A percentile compares a stretch with the other conserved stretches of the same genome.
phyloP scores from a whole-genome alignment of 345 rosid genomes.

The Crucihimalaya himalaica region DNA sequence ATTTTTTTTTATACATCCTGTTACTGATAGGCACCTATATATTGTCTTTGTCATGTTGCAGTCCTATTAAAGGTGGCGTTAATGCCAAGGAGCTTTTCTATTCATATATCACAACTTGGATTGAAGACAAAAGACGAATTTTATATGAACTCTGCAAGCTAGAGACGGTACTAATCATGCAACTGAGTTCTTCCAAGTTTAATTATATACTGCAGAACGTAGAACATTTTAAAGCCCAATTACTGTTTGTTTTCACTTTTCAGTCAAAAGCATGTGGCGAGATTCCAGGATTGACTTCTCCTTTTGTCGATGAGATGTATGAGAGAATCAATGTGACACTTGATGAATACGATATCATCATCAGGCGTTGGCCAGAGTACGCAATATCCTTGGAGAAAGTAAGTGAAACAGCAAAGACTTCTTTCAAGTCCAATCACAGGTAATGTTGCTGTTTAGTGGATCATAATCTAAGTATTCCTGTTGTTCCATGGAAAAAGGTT shows the following conservation, averaged over 20 bases:
- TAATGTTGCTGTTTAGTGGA: not conserved
- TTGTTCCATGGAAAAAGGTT: slow-evolving; percentile 55
- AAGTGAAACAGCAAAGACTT: slow-evolving; percentile 30
- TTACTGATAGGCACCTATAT: slow-evolving; percentile 24
- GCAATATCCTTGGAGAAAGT: slow-evolving; percentile 80
- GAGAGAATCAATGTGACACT: slow-evolving; percentile 66
- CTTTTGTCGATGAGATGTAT: slow-evolving; percentile 88
- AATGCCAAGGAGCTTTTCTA: slow-evolving; percentile 86
- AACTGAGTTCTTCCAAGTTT: slow-evolving; percentile 16
- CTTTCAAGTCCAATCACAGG: not conserved
- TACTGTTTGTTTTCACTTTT: slow-evolving; percentile 30
- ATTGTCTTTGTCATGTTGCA: slow-evolving; percentile 42
- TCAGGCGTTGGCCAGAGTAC: slow-evolving; percentile 85
- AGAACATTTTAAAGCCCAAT: slow-evolving; percentile 8
- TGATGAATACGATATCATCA: slow-evolving; percentile 76
- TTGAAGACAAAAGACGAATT: slow-evolving; percentile 70
- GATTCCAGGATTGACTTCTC: slow-evolving; percentile 78
- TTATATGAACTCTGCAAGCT: slow-evolving; percentile 80
- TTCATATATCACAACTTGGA: slow-evolving; percentile 79
- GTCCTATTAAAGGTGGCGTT: slow-evolving; percentile 89
- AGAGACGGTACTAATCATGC: slow-evolving; percentile 65
- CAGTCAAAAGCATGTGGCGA: slow-evolving; percentile 85
- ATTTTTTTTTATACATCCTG: not conserved
- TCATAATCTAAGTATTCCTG: not conserved
- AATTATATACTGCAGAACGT: not conserved